Evolutionary conservation across 1,284 basidiomycete genomes (phyloP).

Genomic region (Wallemia mellicola): DNA sequence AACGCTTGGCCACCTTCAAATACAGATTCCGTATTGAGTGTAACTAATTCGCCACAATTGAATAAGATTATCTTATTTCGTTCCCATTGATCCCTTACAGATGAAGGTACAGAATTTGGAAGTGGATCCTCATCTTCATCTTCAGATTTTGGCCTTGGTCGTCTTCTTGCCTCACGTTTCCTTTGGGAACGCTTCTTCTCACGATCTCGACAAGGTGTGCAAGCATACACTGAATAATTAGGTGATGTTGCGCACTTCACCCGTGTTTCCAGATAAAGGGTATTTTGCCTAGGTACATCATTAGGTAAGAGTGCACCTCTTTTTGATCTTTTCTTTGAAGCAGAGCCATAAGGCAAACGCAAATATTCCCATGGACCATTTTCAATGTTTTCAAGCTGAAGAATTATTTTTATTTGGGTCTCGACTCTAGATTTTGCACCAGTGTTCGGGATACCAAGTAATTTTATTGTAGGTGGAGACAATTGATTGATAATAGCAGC

Average conservation of each 20-base stretch:
- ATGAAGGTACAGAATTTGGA: constrained; percentile 28
- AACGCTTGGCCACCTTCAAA: not conserved
- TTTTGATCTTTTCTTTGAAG: constrained; percentile 47
- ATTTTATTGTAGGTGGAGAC: constrained; percentile 29
- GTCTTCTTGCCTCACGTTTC: constrained; percentile 44
- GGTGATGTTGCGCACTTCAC: constrained; percentile 9
- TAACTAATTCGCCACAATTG: constrained; percentile 74
- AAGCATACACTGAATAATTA: constrained; percentile 29
- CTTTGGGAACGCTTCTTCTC: constrained; percentile 72
- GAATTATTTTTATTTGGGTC: constrained; percentile 49
- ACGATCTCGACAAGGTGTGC: constrained; percentile 49
- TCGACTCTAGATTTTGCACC: constrained; percentile 85
- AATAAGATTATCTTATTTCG: constrained; percentile 57
- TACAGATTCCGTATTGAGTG: constrained; percentile 62
- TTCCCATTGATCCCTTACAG: constrained; percentile 14
- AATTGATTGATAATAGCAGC: not conserved
- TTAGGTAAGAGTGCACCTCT: constrained; percentile 23
- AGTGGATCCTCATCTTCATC: constrained; percentile 24
- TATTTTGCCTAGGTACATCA: constrained; percentile 2
- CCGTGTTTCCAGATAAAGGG: constrained; percentile 8
- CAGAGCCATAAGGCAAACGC: constrained; percentile 39
- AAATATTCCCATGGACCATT: constrained; percentile 39
- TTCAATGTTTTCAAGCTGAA: constrained; percentile 1
- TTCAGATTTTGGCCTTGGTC: constrained; percentile 47
- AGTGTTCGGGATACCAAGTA: constrained; percentile 47